Conservation (phyloP, 345 rosid genomes). For the Reutealis trisperma region DNA sequence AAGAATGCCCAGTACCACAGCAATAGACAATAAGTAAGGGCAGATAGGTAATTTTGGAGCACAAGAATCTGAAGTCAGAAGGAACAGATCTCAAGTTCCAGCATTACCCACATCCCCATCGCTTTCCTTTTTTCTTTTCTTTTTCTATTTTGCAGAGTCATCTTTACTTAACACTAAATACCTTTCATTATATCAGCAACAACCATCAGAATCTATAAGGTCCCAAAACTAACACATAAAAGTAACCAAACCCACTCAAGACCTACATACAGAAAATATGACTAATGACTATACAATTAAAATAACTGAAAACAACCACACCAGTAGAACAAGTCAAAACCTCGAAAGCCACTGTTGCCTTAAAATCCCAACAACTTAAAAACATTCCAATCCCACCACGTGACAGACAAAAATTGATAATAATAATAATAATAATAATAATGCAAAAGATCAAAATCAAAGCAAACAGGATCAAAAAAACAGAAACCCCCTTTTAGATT, state of each 20-base stretch:
- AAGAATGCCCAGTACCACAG: background rate
- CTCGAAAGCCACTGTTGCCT: background rate
- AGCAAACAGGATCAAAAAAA: no score
- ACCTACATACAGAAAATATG: background rate
- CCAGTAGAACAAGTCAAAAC: background rate
- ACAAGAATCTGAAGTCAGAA: slow-evolving; percentile 30
- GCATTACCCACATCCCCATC: slow-evolving; percentile 6
- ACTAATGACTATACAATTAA: background rate
- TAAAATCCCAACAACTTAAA: background rate
- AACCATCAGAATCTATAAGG: slow-evolving; percentile 17
- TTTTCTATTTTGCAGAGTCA: background rate
- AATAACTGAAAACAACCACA: background rate
- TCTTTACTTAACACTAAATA: background rate
- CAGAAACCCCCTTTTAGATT: background rate
- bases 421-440: background rate
- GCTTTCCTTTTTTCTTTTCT: background rate
- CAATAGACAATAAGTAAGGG: slow-evolving; percentile 23
- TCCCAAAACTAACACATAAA: background rate
- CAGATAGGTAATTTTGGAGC: slow-evolving; percentile 25
- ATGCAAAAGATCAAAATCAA: slow-evolving; percentile 4
- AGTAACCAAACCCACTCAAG: slow-evolving; percentile 7
- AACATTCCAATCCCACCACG: slow-evolving; percentile 23
- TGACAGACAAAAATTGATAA: background rate
- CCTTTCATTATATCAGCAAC: slow-evolving; percentile 9
- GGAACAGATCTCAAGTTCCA: slow-evolving; percentile 31